Evolutionary conservation across 768 basidiomycete species (phyloP), one percentile per base, ranked within the genome.

Genomic region (Boletus huronensis): DNA sequence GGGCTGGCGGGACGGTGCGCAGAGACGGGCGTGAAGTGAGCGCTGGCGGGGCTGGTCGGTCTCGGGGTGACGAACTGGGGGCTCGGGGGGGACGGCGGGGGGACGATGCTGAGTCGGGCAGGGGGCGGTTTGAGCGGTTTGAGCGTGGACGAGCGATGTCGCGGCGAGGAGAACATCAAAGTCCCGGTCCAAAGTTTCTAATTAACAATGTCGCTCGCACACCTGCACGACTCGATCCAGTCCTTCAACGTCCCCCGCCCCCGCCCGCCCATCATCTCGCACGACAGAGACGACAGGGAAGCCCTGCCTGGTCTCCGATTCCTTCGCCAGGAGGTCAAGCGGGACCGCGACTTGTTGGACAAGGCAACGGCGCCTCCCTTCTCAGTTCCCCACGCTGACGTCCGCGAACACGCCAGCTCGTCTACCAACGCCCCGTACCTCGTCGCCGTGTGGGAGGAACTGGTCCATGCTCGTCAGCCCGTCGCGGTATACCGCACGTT

Each of bases 361-460:
- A 47, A 6, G 14, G 45, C 31, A 48, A 3, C 28, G 21, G 32
- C 25, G 8, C 16, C 11, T 5, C 38, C 32, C 13, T 32, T 26
- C 45, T 41, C 36, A 3, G 7, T 7, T 14, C 25, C 16, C 2
- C 32, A 25, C 42, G 4, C 46, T 49, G 52, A 58, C 32, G 54
- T 87, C 50, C 73, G 77, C 52, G 70, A 50, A 14, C 29, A 49
- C 36, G 1, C 78, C 58, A 76, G 32, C 34, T 6, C 36, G 11
- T 47, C 86, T 0, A 90, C 85, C 9, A 94, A 93, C 68, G 85
- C 90, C 0, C 87, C 87, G 10, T 90, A 92, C 62, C 75, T 91
- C 28, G 74, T 87, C 13, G 85, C 89, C 0, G 88, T 94, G 0
- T 94, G 90, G 90, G 79, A 87, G 50, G 90, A 93, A 64, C 75